Base-by-base conservation (phyloP, 2,329 filamentous ascomycete genomes). In the Simplicillium sp. region DNA sequence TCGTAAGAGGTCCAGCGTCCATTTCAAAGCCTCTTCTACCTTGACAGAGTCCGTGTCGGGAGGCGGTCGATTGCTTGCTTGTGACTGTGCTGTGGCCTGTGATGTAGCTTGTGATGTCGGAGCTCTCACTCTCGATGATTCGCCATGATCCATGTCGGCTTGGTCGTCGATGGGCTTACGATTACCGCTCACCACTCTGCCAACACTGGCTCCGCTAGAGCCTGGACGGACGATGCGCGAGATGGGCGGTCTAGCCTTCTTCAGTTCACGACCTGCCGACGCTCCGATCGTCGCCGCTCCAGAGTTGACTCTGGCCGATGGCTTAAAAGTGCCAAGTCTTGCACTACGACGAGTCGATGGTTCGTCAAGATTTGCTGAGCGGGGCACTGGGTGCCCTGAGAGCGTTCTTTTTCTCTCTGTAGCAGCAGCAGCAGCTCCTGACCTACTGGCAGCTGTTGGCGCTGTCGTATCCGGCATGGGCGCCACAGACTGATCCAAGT, bases 151-250 rank as follows among this genome's bases (percentile, higher is more conserved):
- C 29, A 80, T 60, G 41, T 90, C 84, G 65, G 81, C 75, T 32
- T 69, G 78, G 39, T 84, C 75, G 37, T 80, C 75, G 16, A 74
- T 47, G 3, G 81, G 81, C 58, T 92, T 96, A 43, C 89, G 77
- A 57, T 92, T 95, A 16, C 88, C 89, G 58, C 88, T 95, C 35
- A 95, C 87, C 41, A 90, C 86, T 51, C 89, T 78, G 14, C 87
- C 87, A 32, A 94, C 85, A 40, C 76, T 87, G 3, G 84, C 78
- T 13, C 75, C 68, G 44, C 80, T 79, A 12, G 82, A 61, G 54
- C 75, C 67, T 62, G 83, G 62, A 63, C 83, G 71, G 69, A 89
- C 53, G 62, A 82, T 61, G 63, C 82, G 55, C 36, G 77, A 77
- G 42, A 80, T 72, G 3, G 80, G 84, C 48, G 86, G 84, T 53